Evolutionary conservation across 345 rosid genomes (phyloP).

Genomic region (Heritiera littoralis): DNA sequence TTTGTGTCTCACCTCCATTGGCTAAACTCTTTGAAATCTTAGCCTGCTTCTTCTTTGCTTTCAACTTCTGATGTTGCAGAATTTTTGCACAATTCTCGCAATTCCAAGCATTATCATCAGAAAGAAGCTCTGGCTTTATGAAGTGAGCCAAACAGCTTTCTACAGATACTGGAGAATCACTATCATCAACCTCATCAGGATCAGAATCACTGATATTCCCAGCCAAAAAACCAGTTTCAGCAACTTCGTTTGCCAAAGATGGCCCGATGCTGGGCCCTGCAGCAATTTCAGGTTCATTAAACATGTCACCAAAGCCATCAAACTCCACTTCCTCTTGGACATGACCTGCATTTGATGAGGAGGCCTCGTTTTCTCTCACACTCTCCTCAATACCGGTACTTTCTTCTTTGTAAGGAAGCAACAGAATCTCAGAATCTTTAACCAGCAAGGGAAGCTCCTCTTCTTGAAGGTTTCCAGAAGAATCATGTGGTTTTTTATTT

Average conservation of each 20-base stretch:
- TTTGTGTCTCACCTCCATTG: conserved; percentile 37
- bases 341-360: conserved; percentile 49
- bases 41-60: conserved; percentile 43
- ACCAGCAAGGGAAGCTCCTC: conserved; percentile 67
- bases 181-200: conserved; percentile 88
- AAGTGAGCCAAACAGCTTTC: conserved; percentile 91
- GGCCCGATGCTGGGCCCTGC: conserved; percentile 62
- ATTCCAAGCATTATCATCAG: conserved; percentile 92
- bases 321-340: conserved; percentile 63
- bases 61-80: conserved; percentile 43
- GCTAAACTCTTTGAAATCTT: conserved; percentile 22
- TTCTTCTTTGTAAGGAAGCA: conserved; percentile 80
- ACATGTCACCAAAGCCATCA: conserved; percentile 85
- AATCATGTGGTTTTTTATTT: conserved; percentile 38
- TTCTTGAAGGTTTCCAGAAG: conserved; percentile 65
- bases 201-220: conserved; percentile 81
- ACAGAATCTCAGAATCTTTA: conserved; percentile 63
- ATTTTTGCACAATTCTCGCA: conserved; percentile 82
- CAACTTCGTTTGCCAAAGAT: conserved; percentile 50
- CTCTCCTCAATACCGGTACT: conserved; percentile 31
- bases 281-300: conserved; percentile 75
- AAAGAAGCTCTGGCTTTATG: conserved; percentile 79
- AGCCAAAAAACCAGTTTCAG: conserved; percentile 50
- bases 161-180: conserved; percentile 80
- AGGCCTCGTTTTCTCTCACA: conserved; percentile 48